Percentiles rank a stretch among this genome's conserved stretches.
These are phyloP conservation scores for Phytophthora ramorum DNA, from an alignment of 352 stramenopile genomes.

Conservation along the genomic window DNA sequence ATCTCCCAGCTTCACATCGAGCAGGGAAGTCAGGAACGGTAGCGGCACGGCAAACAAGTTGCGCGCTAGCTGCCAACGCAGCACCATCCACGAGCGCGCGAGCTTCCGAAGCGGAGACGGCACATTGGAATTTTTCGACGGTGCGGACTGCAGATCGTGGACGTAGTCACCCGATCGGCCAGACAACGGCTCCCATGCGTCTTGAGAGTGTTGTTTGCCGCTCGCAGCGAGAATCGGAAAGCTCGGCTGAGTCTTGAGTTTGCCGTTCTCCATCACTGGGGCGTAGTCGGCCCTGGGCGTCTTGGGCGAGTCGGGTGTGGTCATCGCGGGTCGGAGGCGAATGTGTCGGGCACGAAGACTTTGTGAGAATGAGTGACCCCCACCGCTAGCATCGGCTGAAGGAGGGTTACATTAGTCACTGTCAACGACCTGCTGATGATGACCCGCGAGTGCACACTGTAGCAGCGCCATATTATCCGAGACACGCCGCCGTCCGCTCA, in stretches of 20 bases:
- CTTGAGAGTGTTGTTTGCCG: slow-evolving; percentile 15
- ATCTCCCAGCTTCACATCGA: slow-evolving; percentile 52
- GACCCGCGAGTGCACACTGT: neutral
- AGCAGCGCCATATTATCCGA: neutral
- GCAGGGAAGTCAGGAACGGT: slow-evolving; percentile 28
- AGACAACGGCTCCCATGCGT: slow-evolving; percentile 21
- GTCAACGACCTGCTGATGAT: neutral
- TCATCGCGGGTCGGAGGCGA: slow-evolving; percentile 14
- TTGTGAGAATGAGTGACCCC: slow-evolving; percentile 25
- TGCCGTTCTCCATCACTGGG: slow-evolving; percentile 1
- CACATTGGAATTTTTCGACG: slow-evolving; percentile 3
- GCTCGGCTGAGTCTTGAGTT: slow-evolving; percentile 19
- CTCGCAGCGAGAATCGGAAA: slow-evolving; percentile 21
- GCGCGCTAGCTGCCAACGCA: slow-evolving; percentile 35
- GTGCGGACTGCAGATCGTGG: slow-evolving; percentile 24
- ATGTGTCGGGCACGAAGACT: slow-evolving; percentile 7
- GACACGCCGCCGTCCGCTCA: neutral
- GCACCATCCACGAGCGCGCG: slow-evolving; percentile 28
- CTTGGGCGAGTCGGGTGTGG: slow-evolving; percentile 21
- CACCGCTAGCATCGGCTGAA: too few species aligned
- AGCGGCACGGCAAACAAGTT: slow-evolving; percentile 41
- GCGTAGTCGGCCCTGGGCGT: slow-evolving; percentile 26
- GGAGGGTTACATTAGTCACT: neutral
- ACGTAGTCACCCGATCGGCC: slow-evolving; percentile 18
- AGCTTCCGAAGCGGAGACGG: slow-evolving; percentile 24